Percentiles rank a stretch among this genome's conserved stretches.
These are phyloP conservation scores for Leucosporidium scottii DNA, from an alignment of 768 basidiomycete genomes.

Conservation along the genomic window DNA sequence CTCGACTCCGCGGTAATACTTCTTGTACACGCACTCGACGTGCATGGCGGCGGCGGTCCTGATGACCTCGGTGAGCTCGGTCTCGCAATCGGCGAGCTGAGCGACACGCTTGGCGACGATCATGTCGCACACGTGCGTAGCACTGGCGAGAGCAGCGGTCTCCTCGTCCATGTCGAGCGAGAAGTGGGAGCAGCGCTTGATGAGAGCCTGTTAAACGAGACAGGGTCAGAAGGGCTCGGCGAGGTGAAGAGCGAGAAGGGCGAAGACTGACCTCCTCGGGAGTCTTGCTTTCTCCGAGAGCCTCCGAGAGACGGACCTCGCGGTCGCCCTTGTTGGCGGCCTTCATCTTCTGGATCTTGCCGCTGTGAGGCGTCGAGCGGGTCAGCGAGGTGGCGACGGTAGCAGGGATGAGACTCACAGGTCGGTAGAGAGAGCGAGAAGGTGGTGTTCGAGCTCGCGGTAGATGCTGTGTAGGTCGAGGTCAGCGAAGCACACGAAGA, in stretches of 20 bases:
- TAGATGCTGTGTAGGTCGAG: conserved; percentile 52
- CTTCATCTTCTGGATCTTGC: conserved; percentile 44
- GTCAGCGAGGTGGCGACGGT: background rate
- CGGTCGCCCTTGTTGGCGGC: conserved; percentile 62
- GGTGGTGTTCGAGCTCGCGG: conserved; percentile 84
- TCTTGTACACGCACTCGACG: conserved; percentile 14
- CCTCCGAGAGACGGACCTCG: conserved; percentile 76
- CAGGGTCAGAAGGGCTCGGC: background rate
- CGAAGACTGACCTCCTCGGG: conserved; percentile 48
- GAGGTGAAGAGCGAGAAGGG: conserved; percentile 16
- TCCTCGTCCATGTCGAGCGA: conserved; percentile 55
- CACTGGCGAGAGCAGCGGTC: conserved; percentile 50
- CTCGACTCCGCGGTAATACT: background rate
- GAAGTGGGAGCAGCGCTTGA: conserved; percentile 94
- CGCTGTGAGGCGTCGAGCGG: background rate
- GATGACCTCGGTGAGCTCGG: conserved; percentile 62
- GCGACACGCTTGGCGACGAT: conserved; percentile 73
- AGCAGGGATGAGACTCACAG: conserved; percentile 32
- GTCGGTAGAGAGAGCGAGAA: conserved; percentile 81
- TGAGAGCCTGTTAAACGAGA: conserved; percentile 55
- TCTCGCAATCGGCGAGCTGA: conserved; percentile 71
- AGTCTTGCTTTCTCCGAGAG: conserved; percentile 70
- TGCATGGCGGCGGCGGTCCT: conserved; percentile 62
- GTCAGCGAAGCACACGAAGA: background rate
- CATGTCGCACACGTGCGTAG: conserved; percentile 86